Base-by-base conservation (phyloP, 805 yeast species). In the Peterozyma xylosa region DNA sequence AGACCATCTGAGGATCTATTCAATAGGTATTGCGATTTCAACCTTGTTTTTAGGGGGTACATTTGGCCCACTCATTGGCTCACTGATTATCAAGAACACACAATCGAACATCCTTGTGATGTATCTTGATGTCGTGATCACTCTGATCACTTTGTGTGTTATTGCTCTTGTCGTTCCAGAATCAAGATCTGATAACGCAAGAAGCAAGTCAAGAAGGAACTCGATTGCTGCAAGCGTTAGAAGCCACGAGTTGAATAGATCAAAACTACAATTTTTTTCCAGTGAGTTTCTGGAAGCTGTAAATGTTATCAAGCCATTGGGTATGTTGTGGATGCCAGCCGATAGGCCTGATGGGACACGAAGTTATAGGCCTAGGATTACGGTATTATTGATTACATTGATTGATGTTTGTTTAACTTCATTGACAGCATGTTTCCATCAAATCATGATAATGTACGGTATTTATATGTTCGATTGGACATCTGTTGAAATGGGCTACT, bases 51-150 rank as follows among this genome's bases (percentile, higher is more conserved):
- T 72, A 3, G 85, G 89, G 0, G 53, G 78, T 50, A 82, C 82
- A 1, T 11, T 73, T 9, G 93, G 91, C 1, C 93, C 95, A 0
- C 48, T 80, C 34, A 42, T 73, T 1, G 80, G 86, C 2, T 74
- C 80, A 32, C 30, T 64, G 0, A 39, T 67, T 1, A 52, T 68
- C 3, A 58, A 58, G 29, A 5, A 44, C 0, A 43, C 62, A 50
- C 50, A 59, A 45, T 41, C 50, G 10, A 58, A 64, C 2, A 45
- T 59, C 11, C 33, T 50, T 1, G 59, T 76, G 0, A 43, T 72
- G 10, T 60, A 57, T 35, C 36, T 56, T 2, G 59, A 67, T 10
- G 35, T 57, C 3, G 32, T 46, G 0, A 38, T 63, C 14, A 55
- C 65, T 5, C 54, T 66, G 6, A 5, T 73, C 2, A 57, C 67